phyloP scores from a whole-genome alignment of 805 yeast species.

The Pichia eremophila region DNA sequence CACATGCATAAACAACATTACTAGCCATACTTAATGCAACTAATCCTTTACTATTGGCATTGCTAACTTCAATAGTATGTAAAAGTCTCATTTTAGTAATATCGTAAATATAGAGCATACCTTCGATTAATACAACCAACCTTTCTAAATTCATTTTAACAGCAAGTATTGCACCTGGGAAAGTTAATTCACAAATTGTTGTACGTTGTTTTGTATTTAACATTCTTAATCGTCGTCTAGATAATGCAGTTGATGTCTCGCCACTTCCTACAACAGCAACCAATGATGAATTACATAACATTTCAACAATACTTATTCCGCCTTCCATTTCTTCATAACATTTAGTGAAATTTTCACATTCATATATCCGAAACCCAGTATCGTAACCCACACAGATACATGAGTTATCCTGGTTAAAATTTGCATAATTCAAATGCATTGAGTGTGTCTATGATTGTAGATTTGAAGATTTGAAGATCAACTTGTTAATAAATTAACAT shows the following conservation, averaged over 20 bases:
- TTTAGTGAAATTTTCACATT: conserved; percentile 81
- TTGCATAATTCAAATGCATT: conserved; percentile 29
- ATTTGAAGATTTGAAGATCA: no score
- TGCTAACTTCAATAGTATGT: conserved; percentile 57
- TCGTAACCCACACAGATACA: conserved; percentile 72
- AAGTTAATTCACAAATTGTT: conserved; percentile 80
- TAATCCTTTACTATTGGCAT: conserved; percentile 46
- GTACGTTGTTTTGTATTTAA: conserved; percentile 67
- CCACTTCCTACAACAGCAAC: conserved; percentile 81
- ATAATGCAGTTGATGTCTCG: conserved; percentile 50
- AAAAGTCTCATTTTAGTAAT: conserved; percentile 80
- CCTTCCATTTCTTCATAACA: conserved; percentile 48
- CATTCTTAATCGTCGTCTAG: conserved; percentile 79
- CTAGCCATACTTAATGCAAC: conserved; percentile 50
- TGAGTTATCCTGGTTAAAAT: conserved; percentile 82
- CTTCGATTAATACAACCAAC: conserved; percentile 70
- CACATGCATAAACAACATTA: conserved; percentile 48
- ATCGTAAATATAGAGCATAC: conserved; percentile 83
- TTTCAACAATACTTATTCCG: conserved; percentile 68
- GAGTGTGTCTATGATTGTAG: no score
- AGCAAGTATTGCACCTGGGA: conserved; percentile 69
- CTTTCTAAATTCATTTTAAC: conserved; percentile 78
- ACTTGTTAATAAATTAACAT: no score
- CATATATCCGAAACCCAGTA: conserved; percentile 65
- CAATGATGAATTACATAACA: conserved; percentile 82